Evolutionary conservation across 805 yeast species (phyloP).

Genomic region (Blastobotrys peoriensis): DNA sequence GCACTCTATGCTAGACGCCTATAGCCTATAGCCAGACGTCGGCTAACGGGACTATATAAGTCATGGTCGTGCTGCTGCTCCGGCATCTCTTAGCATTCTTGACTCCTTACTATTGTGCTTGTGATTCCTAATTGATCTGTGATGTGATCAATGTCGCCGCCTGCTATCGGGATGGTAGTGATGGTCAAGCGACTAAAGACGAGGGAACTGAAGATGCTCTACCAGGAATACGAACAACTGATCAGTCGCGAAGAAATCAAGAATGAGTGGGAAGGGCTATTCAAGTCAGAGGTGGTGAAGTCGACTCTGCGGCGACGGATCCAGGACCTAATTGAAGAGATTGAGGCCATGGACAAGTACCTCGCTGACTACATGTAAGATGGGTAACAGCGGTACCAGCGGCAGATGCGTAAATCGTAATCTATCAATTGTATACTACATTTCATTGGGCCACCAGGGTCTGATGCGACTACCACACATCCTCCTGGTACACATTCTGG

Average conservation of each 20-base stretch:
- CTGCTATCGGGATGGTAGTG: neutral
- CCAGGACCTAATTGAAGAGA: neutral
- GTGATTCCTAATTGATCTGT: no score
- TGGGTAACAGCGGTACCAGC: no score
- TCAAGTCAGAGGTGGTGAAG: neutral
- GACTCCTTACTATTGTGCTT: no score
- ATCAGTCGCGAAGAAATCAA: neutral
- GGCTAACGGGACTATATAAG: no score
- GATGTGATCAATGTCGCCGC: no score
- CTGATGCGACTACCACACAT: constrained; percentile 97
- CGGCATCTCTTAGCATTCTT: no score
- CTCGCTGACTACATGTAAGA: neutral
- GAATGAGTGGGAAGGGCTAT: neutral
- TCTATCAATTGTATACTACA: no score
- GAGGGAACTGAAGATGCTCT: neutral
- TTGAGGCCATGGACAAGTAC: neutral
- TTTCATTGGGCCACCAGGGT: no score
- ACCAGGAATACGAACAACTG: neutral
- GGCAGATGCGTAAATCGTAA: no score
- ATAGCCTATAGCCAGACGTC: no score
- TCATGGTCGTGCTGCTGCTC: no score
- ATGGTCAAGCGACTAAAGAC: neutral
- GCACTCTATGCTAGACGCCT: no score
- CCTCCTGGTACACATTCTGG: constrained; percentile 90
- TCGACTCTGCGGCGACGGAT: neutral